A percentile compares a stretch with the other conserved stretches of the same genome.
Evolutionary conservation across 1,139 yeast genomes (phyloP).

Genomic region (Hanseniaspora gamundiae): DNA sequence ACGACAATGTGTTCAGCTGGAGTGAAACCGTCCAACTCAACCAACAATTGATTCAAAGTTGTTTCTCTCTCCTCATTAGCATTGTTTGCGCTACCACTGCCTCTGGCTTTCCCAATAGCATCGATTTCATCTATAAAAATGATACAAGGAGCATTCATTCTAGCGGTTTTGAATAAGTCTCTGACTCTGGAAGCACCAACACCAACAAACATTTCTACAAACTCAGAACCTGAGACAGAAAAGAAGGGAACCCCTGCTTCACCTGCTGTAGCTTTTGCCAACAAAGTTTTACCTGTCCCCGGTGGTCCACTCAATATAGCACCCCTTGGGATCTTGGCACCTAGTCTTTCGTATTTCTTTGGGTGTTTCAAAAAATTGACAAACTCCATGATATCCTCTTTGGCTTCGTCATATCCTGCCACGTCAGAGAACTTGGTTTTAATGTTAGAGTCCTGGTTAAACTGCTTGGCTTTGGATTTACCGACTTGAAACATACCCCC

Average conservation of each 20-base stretch:
- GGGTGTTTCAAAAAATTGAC: constrained; percentile 88
- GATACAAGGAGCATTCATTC: constrained; percentile 87
- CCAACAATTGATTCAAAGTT: constrained; percentile 84
- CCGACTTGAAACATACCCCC: constrained; percentile 63
- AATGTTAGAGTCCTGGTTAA: constrained; percentile 84
- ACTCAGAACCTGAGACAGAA: constrained; percentile 95
- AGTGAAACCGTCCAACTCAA: constrained; percentile 96
- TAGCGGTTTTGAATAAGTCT: constrained; percentile 83
- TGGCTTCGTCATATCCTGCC: constrained; percentile 97
- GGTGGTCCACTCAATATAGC: constrained; percentile 98
- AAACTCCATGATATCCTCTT: constrained; percentile 94
- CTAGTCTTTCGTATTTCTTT: constrained; percentile 73
- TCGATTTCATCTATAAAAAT: constrained; percentile 95
- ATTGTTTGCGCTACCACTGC: constrained; percentile 73
- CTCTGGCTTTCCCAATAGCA: constrained; percentile 93
- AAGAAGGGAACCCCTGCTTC: constrained; percentile 96
- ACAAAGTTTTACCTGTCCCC: constrained; percentile 94
- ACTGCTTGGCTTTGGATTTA: constrained; percentile 78
- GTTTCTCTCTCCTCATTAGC: constrained; percentile 95
- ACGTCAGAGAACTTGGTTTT: constrained; percentile 85
- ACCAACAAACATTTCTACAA: constrained; percentile 98
- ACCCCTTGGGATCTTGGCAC: constrained; percentile 96
- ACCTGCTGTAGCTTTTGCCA: constrained; percentile 99
- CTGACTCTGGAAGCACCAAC: constrained; percentile 98
- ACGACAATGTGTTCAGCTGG: constrained; percentile 89